Conservation (phyloP, 148 eudicot genomes). For the Cornus kousa region DNA sequence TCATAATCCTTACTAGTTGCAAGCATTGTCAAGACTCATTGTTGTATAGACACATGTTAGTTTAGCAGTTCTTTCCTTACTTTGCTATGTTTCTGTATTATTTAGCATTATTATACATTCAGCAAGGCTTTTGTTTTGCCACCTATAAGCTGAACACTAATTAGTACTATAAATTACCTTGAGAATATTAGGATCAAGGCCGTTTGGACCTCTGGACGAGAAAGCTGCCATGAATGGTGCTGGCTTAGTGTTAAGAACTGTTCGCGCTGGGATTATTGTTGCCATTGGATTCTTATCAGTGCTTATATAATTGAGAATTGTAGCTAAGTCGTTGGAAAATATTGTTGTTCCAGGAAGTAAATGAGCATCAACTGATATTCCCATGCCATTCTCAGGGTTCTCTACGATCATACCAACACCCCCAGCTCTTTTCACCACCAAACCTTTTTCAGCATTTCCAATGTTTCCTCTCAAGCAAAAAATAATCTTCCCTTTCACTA, state of each 20-base stretch:
- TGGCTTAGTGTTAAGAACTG: conserved; percentile 14
- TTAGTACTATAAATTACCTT: conserved; percentile 8
- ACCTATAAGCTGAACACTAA: background rate
- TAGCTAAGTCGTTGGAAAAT: background rate
- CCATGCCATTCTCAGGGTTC: conserved; percentile 6
- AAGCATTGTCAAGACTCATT: background rate
- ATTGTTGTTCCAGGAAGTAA: conserved; percentile 16
- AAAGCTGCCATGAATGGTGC: conserved; percentile 21
- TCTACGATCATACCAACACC: conserved; percentile 13
- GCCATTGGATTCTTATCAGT: conserved; percentile 7
- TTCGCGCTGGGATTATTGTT: background rate
- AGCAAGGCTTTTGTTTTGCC: background rate
- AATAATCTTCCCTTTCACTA: conserved; percentile 19
- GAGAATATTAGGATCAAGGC: conserved; percentile 20
- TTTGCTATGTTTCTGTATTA: background rate
- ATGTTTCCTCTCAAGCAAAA: conserved; percentile 10
- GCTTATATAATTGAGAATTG: conserved; percentile 12
- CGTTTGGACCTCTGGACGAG: conserved; percentile 22
- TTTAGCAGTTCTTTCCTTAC: background rate
- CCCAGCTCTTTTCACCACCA: conserved; percentile 21
- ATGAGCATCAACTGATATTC: conserved; percentile 12
- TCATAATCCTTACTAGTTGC: no score
- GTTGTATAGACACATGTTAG: background rate
- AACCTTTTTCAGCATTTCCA: background rate
- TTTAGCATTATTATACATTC: no score